Evolutionary conservation across 768 basidiomycete species (phyloP), one percentile per base, ranked within the genome.

Genomic region (Gloeopeniophorella convolvens): DNA sequence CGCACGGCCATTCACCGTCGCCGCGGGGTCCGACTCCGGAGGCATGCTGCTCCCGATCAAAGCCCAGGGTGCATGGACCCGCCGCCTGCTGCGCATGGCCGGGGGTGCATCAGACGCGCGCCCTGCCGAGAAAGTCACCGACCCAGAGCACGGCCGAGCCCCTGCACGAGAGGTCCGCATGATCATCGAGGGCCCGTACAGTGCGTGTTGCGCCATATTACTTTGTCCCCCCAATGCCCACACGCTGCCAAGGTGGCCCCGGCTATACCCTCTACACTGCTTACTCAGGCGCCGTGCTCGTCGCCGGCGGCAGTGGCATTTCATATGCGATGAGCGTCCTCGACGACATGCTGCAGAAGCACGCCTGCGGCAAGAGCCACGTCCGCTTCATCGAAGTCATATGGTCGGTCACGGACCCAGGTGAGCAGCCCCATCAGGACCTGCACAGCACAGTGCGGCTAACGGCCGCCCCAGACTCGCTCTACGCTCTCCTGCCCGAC

Each of bases 261-360:
- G 65, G 75, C 9, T 72, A 80, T 55, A 67, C 70, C 0, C 58
- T 82, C 15, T 68, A 74, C 45, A 61, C 70, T 1, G 72, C 71
- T 34, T 82, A 73, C 66, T 75, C 78, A 0, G 72, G 73, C 0
- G 73, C 77, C 10, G 53, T 83, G 51, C 69, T 84, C 51, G 63
- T 82, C 34, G 76, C 76, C 5, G 82, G 79, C 9, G 83, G 82
- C 9, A 76, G 75, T 18, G 82, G 82, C 3, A 76, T 84, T 62
- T 76, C 82, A 0, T 79, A 78, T 57, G 69, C 71, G 3, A 69
- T 82, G 20, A 62, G 69, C 13, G 62, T 72, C n/a, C 70, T 78
- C 5, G 72, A 76, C 30, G 79, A 83, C 55, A 65, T 83, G n/a
- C 60, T 82, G 32, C 63, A 65, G 57, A 64, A 68, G 48, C 65